Conservation (phyloP, 2,329 filamentous ascomycete species). For the Clonostachys rhizophaga region DNA sequence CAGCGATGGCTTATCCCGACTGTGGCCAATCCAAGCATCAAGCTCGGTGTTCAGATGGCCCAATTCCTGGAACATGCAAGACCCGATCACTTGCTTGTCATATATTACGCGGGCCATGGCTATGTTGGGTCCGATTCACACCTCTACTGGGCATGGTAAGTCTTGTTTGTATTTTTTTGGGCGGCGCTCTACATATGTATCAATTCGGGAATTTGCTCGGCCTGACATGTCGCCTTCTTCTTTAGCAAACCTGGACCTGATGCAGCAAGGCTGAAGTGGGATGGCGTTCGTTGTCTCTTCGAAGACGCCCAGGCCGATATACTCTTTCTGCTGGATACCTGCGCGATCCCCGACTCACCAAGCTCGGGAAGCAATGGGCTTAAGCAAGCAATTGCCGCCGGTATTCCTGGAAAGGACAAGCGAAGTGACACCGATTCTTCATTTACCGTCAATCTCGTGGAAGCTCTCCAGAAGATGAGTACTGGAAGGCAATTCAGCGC, state of each 20-base stretch:
- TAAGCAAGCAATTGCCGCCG: constrained; percentile 62
- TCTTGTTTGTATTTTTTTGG: background rate
- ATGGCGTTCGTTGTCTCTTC: constrained; percentile 55
- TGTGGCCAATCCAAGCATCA: constrained; percentile 53
- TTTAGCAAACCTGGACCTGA: constrained; percentile 51
- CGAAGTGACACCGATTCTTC: constrained; percentile 42
- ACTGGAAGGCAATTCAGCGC: constrained; percentile 49
- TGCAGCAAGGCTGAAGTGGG: constrained; percentile 59
- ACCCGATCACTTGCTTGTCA: constrained; percentile 56
- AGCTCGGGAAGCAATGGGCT: constrained; percentile 46
- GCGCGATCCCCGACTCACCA: constrained; percentile 45
- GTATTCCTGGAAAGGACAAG: constrained; percentile 41
- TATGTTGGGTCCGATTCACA: constrained; percentile 55
- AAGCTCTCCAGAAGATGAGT: constrained; percentile 49
- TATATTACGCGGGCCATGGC: constrained; percentile 61
- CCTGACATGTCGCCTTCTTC: background rate
- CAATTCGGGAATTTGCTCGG: background rate
- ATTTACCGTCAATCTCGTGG: constrained; percentile 53
- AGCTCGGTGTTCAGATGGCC: constrained; percentile 55
- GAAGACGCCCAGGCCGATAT: constrained; percentile 61
- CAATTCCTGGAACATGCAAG: constrained; percentile 54
- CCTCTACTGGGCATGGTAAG: constrained; percentile 64
- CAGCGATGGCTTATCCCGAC: constrained; percentile 58
- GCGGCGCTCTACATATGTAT: constrained; percentile 8
- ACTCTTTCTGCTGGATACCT: constrained; percentile 58